phyloP scores from a whole-genome alignment of 495 filamentous ascomycete genomes.

The Durotheca rogersii region DNA sequence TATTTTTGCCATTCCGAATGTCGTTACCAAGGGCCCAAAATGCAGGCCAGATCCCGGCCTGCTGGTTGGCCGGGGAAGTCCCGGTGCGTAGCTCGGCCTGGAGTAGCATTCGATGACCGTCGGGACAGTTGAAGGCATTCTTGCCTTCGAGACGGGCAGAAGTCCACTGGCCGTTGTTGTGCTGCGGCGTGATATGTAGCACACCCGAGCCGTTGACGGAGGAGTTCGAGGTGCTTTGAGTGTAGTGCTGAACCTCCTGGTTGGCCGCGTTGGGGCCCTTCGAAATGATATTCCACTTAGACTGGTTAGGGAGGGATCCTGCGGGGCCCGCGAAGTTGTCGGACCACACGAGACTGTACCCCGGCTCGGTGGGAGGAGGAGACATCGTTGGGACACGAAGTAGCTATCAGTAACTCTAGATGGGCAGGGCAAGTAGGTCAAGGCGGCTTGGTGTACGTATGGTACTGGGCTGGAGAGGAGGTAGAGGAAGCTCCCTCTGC shows the following conservation, averaged over 20 bases:
- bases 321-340: slow-evolving; percentile 24
- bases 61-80: slow-evolving; percentile 8
- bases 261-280: slow-evolving; percentile 23
- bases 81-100: slow-evolving; percentile 30
- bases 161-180: slow-evolving; percentile 23
- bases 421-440: not conserved
- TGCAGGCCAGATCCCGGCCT: slow-evolving; percentile 38
- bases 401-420: not conserved
- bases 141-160: slow-evolving; percentile 32
- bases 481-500: no score
- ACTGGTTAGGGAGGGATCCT: slow-evolving; percentile 20
- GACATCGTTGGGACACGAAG: slow-evolving; percentile 15
- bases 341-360: slow-evolving; percentile 24
- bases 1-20: slow-evolving; percentile 15
- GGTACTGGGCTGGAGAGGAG: no score
- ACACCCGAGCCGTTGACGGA: slow-evolving; percentile 8
- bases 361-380: slow-evolving; percentile 21
- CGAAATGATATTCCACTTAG: slow-evolving; percentile 17
- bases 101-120: slow-evolving; percentile 25
- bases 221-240: slow-evolving; percentile 20
- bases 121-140: slow-evolving; percentile 16
- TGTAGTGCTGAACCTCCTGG: slow-evolving; percentile 32
- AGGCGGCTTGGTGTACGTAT: no score
- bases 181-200: slow-evolving; percentile 27
- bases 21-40: slow-evolving; percentile 35